phyloP scores from a whole-genome alignment of 75 land plant genomes.

The Selaginella moellendorffii region DNA sequence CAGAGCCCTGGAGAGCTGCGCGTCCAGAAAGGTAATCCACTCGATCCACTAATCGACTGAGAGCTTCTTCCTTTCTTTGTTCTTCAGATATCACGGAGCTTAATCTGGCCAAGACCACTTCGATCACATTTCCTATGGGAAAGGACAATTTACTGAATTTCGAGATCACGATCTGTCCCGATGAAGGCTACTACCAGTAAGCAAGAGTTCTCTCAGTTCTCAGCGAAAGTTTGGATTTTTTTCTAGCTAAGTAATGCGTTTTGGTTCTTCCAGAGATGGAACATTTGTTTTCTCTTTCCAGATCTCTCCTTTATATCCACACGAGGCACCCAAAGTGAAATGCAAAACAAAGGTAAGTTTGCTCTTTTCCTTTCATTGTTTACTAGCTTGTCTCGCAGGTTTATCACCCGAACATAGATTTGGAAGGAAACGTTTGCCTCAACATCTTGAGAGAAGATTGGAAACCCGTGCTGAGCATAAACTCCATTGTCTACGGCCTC shows the following conservation, averaged over 20 bases:
- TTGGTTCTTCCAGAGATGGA: neutral
- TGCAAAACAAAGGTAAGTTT: conserved; percentile 1
- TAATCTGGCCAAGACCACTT: neutral
- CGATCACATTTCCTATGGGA: neutral
- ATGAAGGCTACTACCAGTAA: conserved; percentile 1
- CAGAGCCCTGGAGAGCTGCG: conserved; percentile 5
- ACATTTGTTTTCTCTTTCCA: neutral
- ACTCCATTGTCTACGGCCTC: too few relatives aligned
- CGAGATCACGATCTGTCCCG: neutral
- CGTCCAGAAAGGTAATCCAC: conserved; percentile 10
- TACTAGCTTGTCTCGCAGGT: too few relatives aligned
- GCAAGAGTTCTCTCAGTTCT: neutral
- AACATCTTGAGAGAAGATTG: too few relatives aligned
- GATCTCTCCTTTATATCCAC: neutral
- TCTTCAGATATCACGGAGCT: neutral
- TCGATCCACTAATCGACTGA: too few relatives aligned
- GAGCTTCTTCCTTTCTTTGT: too few relatives aligned
- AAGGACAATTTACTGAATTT: neutral
- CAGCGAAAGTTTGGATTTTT: too few relatives aligned
- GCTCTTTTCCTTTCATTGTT: neutral
- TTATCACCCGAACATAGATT: too few relatives aligned
- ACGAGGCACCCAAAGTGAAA: neutral
- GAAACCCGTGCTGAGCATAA: too few relatives aligned
- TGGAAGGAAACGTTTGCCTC: too few relatives aligned
- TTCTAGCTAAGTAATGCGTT: too few relatives aligned